A percentile compares a stretch with the other conserved stretches of the same genome.
Evolutionary conservation across 306 rosid genomes (phyloP).

Genomic region (Pueraria montana): DNA sequence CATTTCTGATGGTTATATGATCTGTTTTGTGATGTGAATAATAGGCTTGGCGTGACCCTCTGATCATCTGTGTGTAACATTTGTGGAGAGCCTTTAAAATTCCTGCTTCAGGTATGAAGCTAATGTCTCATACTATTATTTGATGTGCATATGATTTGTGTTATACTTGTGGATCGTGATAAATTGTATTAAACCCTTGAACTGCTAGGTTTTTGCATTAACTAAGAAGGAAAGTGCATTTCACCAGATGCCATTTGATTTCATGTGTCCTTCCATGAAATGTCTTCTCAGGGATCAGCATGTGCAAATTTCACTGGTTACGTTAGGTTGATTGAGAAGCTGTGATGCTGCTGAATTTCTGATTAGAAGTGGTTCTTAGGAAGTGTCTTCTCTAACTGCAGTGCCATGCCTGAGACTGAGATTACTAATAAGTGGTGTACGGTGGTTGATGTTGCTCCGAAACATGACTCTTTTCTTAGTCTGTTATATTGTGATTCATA

Average conservation of each 20-base stretch:
- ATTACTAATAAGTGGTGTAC: constrained; percentile 42
- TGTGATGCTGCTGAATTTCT: constrained; percentile 54
- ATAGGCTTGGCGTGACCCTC: constrained; percentile 70
- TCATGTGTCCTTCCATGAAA: constrained; percentile 76
- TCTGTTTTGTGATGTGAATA: constrained; percentile 27
- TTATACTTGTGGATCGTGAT: constrained; percentile 14
- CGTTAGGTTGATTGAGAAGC: constrained; percentile 82
- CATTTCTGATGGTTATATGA: constrained; percentile 14
- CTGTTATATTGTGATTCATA: constrained; percentile 47
- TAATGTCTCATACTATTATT: not conserved
- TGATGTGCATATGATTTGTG: constrained; percentile 9
- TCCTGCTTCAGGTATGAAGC: constrained; percentile 76
- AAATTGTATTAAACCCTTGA: constrained; percentile 22
- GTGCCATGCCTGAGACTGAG: constrained; percentile 45
- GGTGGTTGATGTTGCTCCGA: constrained; percentile 36
- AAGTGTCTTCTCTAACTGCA: constrained; percentile 34
- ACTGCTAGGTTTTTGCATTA: constrained; percentile 73
- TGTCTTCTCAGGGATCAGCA: constrained; percentile 85
- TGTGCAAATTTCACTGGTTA: constrained; percentile 51
- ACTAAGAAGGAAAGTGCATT: constrained; percentile 63
- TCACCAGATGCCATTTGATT: constrained; percentile 78
- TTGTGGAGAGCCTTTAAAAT: constrained; percentile 72
- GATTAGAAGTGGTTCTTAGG: constrained; percentile 24
- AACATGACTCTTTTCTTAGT: constrained; percentile 31
- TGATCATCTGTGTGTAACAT: constrained; percentile 63